phyloP scores from a whole-genome alignment of 495 filamentous ascomycete genomes.

The Haplographium delicatum region DNA sequence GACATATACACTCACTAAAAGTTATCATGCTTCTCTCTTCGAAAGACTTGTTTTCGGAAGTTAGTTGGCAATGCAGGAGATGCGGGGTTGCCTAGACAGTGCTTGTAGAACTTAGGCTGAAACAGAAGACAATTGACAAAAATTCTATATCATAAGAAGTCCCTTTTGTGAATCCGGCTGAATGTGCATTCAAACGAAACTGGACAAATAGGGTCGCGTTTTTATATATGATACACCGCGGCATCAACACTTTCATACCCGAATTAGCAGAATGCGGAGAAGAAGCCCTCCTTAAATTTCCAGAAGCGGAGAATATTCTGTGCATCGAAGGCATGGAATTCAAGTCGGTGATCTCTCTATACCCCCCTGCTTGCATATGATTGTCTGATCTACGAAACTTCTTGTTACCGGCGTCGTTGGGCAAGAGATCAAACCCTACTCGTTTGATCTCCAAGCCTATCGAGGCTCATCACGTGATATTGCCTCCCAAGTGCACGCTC shows the following conservation, averaged over 20 bases:
- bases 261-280: not conserved
- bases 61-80: not conserved
- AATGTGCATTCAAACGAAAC: not conserved
- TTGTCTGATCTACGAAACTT: conserved; percentile 8
- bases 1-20: not conserved
- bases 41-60: not conserved
- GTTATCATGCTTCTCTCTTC: not conserved
- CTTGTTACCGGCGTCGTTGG: not conserved
- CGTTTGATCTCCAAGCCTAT: conserved; percentile 1
- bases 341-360: not conserved
- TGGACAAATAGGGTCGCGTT: not conserved
- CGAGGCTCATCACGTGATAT: not conserved
- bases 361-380: not conserved
- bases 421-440: not conserved
- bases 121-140: conserved; percentile 2
- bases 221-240: not conserved
- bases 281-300: not conserved
- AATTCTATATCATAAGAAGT: not conserved
- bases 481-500: not conserved
- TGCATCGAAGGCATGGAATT: not conserved
- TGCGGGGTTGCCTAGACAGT: not conserved
- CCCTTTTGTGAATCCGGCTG: not conserved
- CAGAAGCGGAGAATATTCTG: not conserved
- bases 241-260: not conserved
- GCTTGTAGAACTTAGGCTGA: conserved; percentile 3